Conservation (phyloP, 1,139 yeast genomes). For the Taphrina deformans region DNA sequence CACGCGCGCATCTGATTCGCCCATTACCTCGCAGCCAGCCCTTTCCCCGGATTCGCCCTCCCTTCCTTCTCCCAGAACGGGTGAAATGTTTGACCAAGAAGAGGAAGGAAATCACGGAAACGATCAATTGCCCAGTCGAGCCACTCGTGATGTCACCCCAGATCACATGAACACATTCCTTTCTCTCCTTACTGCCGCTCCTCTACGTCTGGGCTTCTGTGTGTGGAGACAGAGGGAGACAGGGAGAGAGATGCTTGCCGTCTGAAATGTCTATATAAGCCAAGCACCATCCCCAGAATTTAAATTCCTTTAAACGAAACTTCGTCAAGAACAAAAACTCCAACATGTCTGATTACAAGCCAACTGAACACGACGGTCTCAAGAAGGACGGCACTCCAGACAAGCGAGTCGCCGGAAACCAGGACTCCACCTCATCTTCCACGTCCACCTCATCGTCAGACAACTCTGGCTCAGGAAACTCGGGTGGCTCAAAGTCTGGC, state of each 20-base stretch:
- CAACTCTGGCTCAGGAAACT: conserved; percentile 4
- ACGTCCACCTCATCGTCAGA: background rate
- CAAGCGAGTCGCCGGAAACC: conserved; percentile 33
- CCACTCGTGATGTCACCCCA: background rate
- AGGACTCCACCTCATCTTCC: conserved; percentile 15
- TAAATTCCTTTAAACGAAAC: no score
- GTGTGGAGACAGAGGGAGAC: no score
- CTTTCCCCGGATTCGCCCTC: background rate
- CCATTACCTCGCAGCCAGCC: no score
- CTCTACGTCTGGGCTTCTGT: no score
- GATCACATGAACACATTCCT: conserved; percentile 2
- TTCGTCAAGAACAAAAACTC: no score
- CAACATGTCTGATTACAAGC: conserved; percentile 34
- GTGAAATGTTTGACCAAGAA: background rate
- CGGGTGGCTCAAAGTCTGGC: conserved; percentile 30
- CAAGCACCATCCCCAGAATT: background rate
- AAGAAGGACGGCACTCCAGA: conserved; percentile 33
- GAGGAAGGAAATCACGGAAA: background rate
- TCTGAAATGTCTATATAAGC: background rate
- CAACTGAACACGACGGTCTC: conserved; percentile 34
- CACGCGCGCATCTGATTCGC: background rate
- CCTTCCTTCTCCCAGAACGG: background rate
- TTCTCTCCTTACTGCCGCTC: background rate
- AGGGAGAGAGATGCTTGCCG: background rate
- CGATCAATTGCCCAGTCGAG: conserved; percentile 1